These are phyloP conservation scores for Voacanga thouarsii DNA, from an alignment of 257 asterid genomes.

Conservation along the genomic window DNA sequence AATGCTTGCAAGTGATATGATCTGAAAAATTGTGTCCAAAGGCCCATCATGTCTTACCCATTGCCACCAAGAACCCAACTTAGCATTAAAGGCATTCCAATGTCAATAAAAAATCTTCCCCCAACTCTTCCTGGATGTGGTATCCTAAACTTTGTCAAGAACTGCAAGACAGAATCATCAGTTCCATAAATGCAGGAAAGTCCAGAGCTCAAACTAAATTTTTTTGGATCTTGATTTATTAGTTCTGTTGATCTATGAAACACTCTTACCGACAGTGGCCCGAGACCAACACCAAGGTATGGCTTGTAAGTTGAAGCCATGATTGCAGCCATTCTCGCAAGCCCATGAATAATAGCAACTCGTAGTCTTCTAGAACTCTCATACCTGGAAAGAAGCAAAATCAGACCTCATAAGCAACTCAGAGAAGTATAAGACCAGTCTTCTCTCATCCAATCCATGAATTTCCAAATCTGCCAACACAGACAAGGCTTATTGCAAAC, in stretches of 20 bases:
- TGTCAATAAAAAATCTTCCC: conserved; percentile 71
- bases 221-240: background rate
- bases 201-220: background rate
- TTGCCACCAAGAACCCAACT: conserved; percentile 99
- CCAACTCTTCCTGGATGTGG: conserved; percentile 99
- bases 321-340: conserved; percentile 96
- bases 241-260: background rate
- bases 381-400: conserved; percentile 46
- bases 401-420: conserved; percentile 15
- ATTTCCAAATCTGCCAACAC: background rate
- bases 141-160: conserved; percentile 69
- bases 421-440: conserved; percentile 1
- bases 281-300: conserved; percentile 90
- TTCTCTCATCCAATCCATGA: background rate
- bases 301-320: conserved; percentile 96
- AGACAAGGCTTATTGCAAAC: background rate
- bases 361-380: conserved; percentile 78
- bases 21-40: background rate
- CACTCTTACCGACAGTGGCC: conserved; percentile 72
- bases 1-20: background rate
- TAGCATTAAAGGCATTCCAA: conserved; percentile 93
- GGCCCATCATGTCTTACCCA: conserved; percentile 47
- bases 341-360: conserved; percentile 88
- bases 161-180: conserved; percentile 43
- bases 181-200: conserved; percentile 3